Base-by-base conservation (phyloP, 345 rosid species). In the Lepidium aucheri region DNA sequence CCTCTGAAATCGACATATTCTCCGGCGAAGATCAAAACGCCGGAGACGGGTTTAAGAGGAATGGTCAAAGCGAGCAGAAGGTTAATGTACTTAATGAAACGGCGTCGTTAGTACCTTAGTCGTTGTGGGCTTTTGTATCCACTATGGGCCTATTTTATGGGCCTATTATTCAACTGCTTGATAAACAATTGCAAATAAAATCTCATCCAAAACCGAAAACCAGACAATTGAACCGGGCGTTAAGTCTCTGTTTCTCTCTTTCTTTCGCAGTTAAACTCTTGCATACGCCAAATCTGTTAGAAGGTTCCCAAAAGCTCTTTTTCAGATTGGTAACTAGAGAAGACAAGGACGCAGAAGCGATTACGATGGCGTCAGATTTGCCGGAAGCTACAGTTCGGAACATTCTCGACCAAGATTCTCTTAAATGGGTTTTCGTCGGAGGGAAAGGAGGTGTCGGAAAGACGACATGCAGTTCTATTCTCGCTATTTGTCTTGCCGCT, bases 401-500 rank as follows among this genome's bases (percentile, higher is more conserved):
- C 89, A 77, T 95, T 22, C 73, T 95, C 69, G 87, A 89, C 24
- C 97, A 95, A 71, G 95, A 95, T 0, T 67, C 75, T 71, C 94
- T 95, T 1, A 91, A 95, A 81, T 95, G 99, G 97, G 96, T 95
- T 1, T 95, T 95, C 69, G 99, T 95, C 17, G 97, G 99, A 22
- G 99, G 99, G 6, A 94, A 94, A 74, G 99, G 99, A 49, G 99
- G 99, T 30, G 97, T 94, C 0, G 97, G 99, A 40, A 94, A 94
- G 80, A 95, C 99, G 49, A 91, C 96, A 8, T 88, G 99, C 80
- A 95, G 99, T 77, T 95, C 97, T 3, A 84, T 91, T 36, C 77
- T 95, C 18, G 77, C 99, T 36, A 85, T 89, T 73, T 86, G 90
- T 43, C 75, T 95, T 53, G 85, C 97, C 34, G 59, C 65, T 64